phyloP scores from a whole-genome alignment of 2,329 filamentous ascomycete species.

The Fusarium heterosporum region DNA sequence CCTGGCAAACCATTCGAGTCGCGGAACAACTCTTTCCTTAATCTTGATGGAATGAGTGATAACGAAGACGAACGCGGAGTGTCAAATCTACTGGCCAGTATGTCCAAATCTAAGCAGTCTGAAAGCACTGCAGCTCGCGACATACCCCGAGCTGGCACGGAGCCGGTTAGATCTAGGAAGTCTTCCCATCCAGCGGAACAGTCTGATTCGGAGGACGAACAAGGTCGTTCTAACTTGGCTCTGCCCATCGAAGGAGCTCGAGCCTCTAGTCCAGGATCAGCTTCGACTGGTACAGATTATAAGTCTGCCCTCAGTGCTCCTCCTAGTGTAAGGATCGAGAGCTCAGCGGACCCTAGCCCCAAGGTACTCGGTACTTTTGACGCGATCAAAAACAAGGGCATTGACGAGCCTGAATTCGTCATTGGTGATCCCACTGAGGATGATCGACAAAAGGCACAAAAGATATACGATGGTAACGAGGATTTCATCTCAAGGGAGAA shows the following conservation, averaged over 20 bases:
- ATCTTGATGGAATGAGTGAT: slow-evolving; percentile 62
- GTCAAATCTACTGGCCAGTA: slow-evolving; percentile 23
- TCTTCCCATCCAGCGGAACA: slow-evolving; percentile 43
- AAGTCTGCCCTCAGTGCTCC: slow-evolving; percentile 57
- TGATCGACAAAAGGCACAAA: slow-evolving; percentile 81
- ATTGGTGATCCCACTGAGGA: slow-evolving; percentile 72
- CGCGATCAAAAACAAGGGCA: slow-evolving; percentile 54
- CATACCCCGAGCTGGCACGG: slow-evolving; percentile 31
- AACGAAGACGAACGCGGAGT: slow-evolving; percentile 54
- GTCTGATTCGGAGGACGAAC: slow-evolving; percentile 52
- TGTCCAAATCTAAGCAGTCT: slow-evolving; percentile 27
- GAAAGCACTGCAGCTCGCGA: slow-evolving; percentile 19
- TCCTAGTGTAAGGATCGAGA: slow-evolving; percentile 61
- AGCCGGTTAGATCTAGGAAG: slow-evolving; percentile 47
- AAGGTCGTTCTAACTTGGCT: slow-evolving; percentile 52
- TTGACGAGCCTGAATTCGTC: slow-evolving; percentile 70
- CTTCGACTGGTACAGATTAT: slow-evolving; percentile 55
- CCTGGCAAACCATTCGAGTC: slow-evolving; percentile 47
- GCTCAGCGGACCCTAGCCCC: slow-evolving; percentile 54
- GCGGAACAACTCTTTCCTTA: slow-evolving; percentile 62
- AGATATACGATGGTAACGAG: slow-evolving; percentile 87
- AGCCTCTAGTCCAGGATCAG: slow-evolving; percentile 51
- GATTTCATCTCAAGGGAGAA: slow-evolving; percentile 82
- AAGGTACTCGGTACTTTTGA: slow-evolving; percentile 51
- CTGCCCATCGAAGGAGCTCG: slow-evolving; percentile 58